Evolutionary conservation across 371 early-diverging fungal species (phyloP), one percentile per base, ranked within the genome.

Genomic region (Actinomortierella ambigua): DNA sequence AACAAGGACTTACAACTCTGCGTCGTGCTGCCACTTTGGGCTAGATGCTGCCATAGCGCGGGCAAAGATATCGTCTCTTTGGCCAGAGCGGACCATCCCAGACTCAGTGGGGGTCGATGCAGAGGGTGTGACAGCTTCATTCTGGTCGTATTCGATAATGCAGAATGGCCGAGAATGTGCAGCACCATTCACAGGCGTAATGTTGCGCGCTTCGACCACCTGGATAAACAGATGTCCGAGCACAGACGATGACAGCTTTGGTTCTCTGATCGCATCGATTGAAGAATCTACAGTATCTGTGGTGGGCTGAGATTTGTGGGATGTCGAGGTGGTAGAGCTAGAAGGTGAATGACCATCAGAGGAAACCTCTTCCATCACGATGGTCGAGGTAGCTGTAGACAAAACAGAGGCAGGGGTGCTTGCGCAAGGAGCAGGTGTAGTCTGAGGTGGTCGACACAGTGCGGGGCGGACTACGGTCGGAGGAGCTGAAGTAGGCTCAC

Each of bases 11-110:
- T 79, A 91, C 91, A 91, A 91, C 46, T 79, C 82, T 5, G 85
- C 82, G 56, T 83, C 86, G 61, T 90, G 82, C 20, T 80, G 83
- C 92, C 92, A 91, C 44, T 82, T 84, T 5, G 85, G 83, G 51
- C 77, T 75, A 49, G 78, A 77, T 15, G 81, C 79, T 34, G 63
- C 73, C 77, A 81, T 77, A 27, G 80, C 77, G 18, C 77, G 41
- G 27, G 82, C 79, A 59, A 83, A 81, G 6, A 68, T 61, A 60
- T 77, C 76, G n/a, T 44, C 29, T 51, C 53, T 3, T 23, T 53
- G 53, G 15, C 29, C 7, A 57, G 59, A 52, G 49, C 42, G 20
- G 48, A 54, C 2, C 3, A 28, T 55, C 14, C 68, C 55, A 64
- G 56, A 53, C 69, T 59, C 65, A 68, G 64, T n/a, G 57, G 9